phyloP scores from a whole-genome alignment of 805 yeast genomes.

The Suhomyces tanzawaensis region DNA sequence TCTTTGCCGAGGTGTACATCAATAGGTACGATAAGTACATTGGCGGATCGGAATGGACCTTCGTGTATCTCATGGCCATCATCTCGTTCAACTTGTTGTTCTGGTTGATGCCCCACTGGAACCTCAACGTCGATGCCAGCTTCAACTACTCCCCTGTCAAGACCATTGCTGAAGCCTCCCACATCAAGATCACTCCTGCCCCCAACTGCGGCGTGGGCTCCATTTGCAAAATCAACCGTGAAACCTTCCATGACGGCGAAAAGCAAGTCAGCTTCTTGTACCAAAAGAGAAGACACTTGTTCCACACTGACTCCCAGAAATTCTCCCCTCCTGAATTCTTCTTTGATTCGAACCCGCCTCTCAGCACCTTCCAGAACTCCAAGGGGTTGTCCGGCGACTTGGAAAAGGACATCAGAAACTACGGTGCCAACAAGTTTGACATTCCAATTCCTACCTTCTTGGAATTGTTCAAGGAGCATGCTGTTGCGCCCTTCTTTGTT shows the following conservation, averaged over 20 bases:
- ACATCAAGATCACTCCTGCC: slow-evolving; percentile 74
- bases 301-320: slow-evolving; percentile 47
- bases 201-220: slow-evolving; percentile 86
- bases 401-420: slow-evolving; percentile 49
- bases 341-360: slow-evolving; percentile 56
- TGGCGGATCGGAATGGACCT: slow-evolving; percentile 94
- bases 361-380: slow-evolving; percentile 54
- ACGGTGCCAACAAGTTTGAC: slow-evolving; percentile 86
- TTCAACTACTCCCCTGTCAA: slow-evolving; percentile 65
- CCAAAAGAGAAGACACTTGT: slow-evolving; percentile 89
- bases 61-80: slow-evolving; percentile 75
- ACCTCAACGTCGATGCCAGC: slow-evolving; percentile 59
- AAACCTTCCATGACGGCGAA: slow-evolving; percentile 53
- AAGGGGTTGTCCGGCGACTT: slow-evolving; percentile 58
- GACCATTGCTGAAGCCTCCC: slow-evolving; percentile 60
- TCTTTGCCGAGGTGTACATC: slow-evolving; percentile 61
- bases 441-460: slow-evolving; percentile 91
- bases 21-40: slow-evolving; percentile 76
- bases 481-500: slow-evolving; percentile 96
- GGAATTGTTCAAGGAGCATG: slow-evolving; percentile 94
- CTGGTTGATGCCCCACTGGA: slow-evolving; percentile 95
- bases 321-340: slow-evolving; percentile 84
- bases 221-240: slow-evolving; percentile 62
- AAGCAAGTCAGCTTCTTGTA: slow-evolving; percentile 71
- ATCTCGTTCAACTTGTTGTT: slow-evolving; percentile 71